A percentile compares a stretch with the other conserved stretches of the same genome.
Conservation (phyloP, 1,284 basidiomycete species). For the Marasmius oreades region DNA sequence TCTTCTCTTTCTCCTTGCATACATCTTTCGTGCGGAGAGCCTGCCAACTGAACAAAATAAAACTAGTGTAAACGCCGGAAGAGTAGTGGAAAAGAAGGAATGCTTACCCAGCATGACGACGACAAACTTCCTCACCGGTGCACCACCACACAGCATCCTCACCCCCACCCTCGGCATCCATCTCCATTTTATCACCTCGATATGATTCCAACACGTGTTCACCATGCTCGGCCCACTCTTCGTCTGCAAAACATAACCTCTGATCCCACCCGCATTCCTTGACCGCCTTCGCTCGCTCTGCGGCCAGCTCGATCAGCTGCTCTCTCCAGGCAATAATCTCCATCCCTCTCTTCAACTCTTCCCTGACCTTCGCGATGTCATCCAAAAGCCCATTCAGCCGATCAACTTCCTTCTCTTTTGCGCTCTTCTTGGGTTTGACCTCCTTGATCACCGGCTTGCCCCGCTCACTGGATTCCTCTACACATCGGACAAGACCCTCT, state of each 20-base stretch:
- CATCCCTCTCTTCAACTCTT: slow-evolving; percentile 61
- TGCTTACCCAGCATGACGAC: slow-evolving; percentile 70
- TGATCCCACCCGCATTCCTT: slow-evolving; percentile 82
- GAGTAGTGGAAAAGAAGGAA: slow-evolving; percentile 5
- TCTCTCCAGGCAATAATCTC: slow-evolving; percentile 67
- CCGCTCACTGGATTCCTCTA: slow-evolving; percentile 18
- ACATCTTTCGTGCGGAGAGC: slow-evolving; percentile 69
- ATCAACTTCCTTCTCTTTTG: slow-evolving; percentile 49
- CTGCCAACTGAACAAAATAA: slow-evolving; percentile 59
- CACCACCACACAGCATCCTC: slow-evolving; percentile 62
- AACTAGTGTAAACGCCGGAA: not conserved
- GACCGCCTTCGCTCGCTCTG: slow-evolving; percentile 51
- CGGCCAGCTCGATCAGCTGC: slow-evolving; percentile 60
- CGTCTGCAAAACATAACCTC: slow-evolving; percentile 74
- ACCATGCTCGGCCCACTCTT: slow-evolving; percentile 68
- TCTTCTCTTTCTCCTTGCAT: slow-evolving; percentile 64
- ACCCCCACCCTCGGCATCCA: slow-evolving; percentile 33
- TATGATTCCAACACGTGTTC: slow-evolving; percentile 64
- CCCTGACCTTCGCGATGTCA: slow-evolving; percentile 52
- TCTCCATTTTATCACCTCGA: slow-evolving; percentile 42
- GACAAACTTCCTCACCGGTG: slow-evolving; percentile 67
- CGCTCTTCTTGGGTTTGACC: slow-evolving; percentile 32
- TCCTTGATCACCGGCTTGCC: slow-evolving; percentile 22
- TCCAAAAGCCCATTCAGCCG: slow-evolving; percentile 50
- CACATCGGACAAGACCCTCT: slow-evolving; percentile 60